Evolutionary conservation across 1,284 basidiomycete species (phyloP), one percentile per base, ranked within the genome.

Genomic region (Ustilago tritici): DNA sequence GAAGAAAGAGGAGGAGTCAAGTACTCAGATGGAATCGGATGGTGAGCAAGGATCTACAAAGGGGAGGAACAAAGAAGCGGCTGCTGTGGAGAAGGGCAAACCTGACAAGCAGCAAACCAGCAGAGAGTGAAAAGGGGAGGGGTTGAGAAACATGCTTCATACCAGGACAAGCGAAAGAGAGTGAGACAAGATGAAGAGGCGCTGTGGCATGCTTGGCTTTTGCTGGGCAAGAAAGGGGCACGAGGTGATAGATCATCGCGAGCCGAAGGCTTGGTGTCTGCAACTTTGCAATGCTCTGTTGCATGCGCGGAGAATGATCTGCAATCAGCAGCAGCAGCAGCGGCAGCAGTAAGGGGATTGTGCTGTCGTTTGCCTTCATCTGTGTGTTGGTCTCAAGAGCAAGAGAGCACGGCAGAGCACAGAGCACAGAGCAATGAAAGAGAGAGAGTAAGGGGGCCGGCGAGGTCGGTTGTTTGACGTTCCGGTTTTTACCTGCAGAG

Each of bases 121-220:
- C 61, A 58, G 61, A 70, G 67, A 56, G 38, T 49, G 53, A 57
- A 64, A 64, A 38, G 32, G 38, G 8, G 32, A 28, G 49, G 23
- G 23, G 23, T 28, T 8, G 31, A 49, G n/a, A 14, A 19, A 23
- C 46, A 49, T 23, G 46, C 46, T 49, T 49, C 19, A 49, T 7
- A 50, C 28, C 23, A 34, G 34, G 9, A 11, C 11, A 46, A 23
- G 41, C 23, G 23, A 28, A 28, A 40, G 10, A 14, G 38, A 40
- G 23, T 32, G 19, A 17, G n/a, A 35, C 17, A 41, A 8, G 15
- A 38, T 12, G 35, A 40, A 36, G 36, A 50, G 49, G 49, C 49
- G 23, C 15, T 23, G 19, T 19, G 32, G 35, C 46, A 58, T 58
- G 56, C 56, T 34, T 47, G 53, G 34, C 52, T 31, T 36, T 38